phyloP scores from a whole-genome alignment of 2,329 filamentous ascomycete genomes.

The Beauveria caledonica region DNA sequence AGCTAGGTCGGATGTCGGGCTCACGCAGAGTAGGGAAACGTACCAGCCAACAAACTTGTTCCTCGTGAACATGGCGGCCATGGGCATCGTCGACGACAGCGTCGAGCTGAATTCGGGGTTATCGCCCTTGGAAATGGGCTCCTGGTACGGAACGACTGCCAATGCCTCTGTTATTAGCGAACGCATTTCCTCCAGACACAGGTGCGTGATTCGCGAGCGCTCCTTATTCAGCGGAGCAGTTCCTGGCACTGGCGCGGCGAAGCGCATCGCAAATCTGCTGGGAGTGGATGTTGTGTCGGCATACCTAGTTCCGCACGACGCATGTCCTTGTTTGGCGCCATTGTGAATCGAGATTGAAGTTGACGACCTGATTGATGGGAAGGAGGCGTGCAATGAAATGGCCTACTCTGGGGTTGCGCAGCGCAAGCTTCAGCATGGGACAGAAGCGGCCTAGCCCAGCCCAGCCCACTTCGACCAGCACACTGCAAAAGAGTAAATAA shows the following conservation, averaged over 20 bases:
- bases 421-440: background rate
- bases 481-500: background rate
- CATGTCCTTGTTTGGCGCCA: slow-evolving; percentile 70
- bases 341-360: slow-evolving; percentile 22
- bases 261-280: background rate
- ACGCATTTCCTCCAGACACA: too few relatives aligned
- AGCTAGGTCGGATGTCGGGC: too few relatives aligned
- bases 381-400: background rate
- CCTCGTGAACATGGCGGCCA: slow-evolving; percentile 91
- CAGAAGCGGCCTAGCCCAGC: background rate
- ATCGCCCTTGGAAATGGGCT: slow-evolving; percentile 57
- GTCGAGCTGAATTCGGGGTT: slow-evolving; percentile 64
- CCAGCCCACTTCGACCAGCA: background rate
- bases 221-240: background rate
- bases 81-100: slow-evolving; percentile 71
- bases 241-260: background rate
- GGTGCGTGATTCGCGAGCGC: background rate
- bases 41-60: slow-evolving; percentile 72
- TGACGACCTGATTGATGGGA: background rate
- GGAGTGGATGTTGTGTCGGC: slow-evolving; percentile 18
- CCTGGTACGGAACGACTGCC: slow-evolving; percentile 80
- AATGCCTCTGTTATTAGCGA: background rate
- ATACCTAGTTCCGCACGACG: slow-evolving; percentile 64
- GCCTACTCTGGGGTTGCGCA: background rate
- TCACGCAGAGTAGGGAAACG: slow-evolving; percentile 16